Base-by-base conservation (phyloP, 805 yeast genomes). In the Candida nemodendra region DNA sequence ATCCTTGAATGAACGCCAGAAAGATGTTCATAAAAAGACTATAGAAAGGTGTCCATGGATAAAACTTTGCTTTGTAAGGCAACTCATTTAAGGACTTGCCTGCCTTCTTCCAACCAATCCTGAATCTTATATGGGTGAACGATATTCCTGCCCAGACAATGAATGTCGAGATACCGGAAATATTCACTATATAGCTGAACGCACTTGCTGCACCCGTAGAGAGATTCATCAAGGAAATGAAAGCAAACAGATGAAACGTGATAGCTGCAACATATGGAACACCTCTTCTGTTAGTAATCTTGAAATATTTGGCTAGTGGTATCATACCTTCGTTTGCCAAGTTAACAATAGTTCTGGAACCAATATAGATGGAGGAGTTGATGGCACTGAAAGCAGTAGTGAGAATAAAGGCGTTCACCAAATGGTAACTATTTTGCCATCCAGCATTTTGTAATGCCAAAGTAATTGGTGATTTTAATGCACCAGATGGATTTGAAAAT, bases 81-180 rank as follows among this genome's bases (percentile, higher is more conserved):
- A 81, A 62, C 29, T 77, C 81, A 5, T 60, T 63, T 16, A 66
- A 41, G 4, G 66, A 42, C 41, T 70, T 62, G 21, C 74, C 75
- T 37, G 69, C 71, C 5, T 36, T 43, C 1, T 50, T 38, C 72
- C 74, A 69, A 3, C 74, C 76, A 9, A 47, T 45, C 50, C 87
- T 70, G 54, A 81, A 79, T 30, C 84, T 62, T 12, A 79, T 39
- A 45, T 81, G 86, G 25, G 74, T 69, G 36, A 71, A 64, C 16
- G 78, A 70, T 17, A 80, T 74, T 11, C 71, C 63, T 7, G 81
- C 83, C 88, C 87, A 81, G 2, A 79, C 86, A 34, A 81, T 69
- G 41, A 81, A 81, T 3, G 79, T 78, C 3, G 82, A 76, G 16
- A 81, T 83, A 42, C 87, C 86, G 3, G 82, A 71, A 30, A 81